Evolutionary conservation across 208 protist species (phyloP), one percentile per base, ranked within the genome.

Genomic region (Herpetomonas tarakana): DNA sequence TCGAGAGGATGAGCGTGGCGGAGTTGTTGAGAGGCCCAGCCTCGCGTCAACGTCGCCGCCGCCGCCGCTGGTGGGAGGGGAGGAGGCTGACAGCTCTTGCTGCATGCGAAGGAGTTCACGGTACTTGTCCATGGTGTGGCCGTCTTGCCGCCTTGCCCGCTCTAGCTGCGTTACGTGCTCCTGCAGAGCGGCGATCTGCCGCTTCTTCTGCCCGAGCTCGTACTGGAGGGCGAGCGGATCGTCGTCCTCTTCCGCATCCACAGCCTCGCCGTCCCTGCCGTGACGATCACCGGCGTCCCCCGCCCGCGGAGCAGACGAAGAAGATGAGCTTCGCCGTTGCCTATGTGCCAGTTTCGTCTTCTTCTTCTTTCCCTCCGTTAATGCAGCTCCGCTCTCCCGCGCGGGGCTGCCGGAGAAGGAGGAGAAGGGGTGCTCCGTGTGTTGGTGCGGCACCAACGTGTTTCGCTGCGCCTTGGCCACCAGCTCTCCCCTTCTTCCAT

Each of bases 121-220:
- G 29, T 85, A 31, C 14, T 64, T 64, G 1, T 25, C 30, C 3
- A 86, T 51, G 2, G 68, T 68, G 24, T 82, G 63, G 25, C 28
- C 54, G 29, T 83, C 70, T 12, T 52, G 52, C n/a, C 44, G 44
- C 52, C 50, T 51, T 3, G 41, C 25, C 3, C 56, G 18, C 44
- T 71, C 64, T 35, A 69, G 65, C 54, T 76, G 75, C 28, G 46
- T 51, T 12, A 76, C 27, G 0, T 55, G 52, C 58, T 81, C 75
- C 39, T 81, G 60, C 44, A 81, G 52, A 57, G 66, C 60, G 9
- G 61, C 65, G 31, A 67, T 65, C 39, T 55, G 68, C 1, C 75
- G 57, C 14, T 52, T 51, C 58, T 74, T 76, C 16, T 60, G 62
- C 21, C 52, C 47, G 26, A 81, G 46, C 52, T 75, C 74, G 30